Base-by-base conservation (phyloP, 2,329 filamentous ascomycete genomes). In the Apiospora phragmitis region DNA sequence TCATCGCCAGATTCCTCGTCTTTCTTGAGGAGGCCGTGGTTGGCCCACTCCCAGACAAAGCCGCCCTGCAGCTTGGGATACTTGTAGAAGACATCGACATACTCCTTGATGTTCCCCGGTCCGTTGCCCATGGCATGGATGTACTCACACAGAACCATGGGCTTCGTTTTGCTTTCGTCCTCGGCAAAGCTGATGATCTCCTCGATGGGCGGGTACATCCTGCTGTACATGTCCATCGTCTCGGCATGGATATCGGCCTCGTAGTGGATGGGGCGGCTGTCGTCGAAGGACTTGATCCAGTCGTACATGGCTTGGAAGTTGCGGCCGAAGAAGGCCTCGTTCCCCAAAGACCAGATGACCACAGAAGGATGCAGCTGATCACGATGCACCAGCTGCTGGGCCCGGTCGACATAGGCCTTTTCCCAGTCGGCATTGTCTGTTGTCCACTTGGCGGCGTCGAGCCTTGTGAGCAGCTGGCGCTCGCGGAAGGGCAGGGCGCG, bases 291-390 rank as follows among this genome's bases (percentile, higher is more conserved):
- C 72, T 88, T 89, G 75, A 89, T 87, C 79, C 84, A 89, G 5
- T 87, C 79, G 71, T 90, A 89, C 90, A 92, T 92, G 14, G 87
- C 86, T 47, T 82, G 82, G 72, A 90, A 88, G 73, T 92, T 92
- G 8, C 83, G 81, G 0, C 91, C 91, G 71, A 90, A 92, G 79
- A 91, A 92, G 0, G 89, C 87, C 76, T 92, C 90, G 72, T 92
- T 92, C 0, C 91, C 91, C 0, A 92, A 80, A 49, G 88, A 90
- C 91, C 91, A 92, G 62, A 92, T 85, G 47, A 92, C 87, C 18
- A 92, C 83, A n/a, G 85, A 89, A 1, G 90, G 82, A 71, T 91
- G 88, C 68, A 91, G 88, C 77, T 91, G 90, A 77, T 92, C 89
- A 65, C 91, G 85, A 72, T 87, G 84, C 1, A 92, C 87, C 69